phyloP scores from a whole-genome alignment of 768 basidiomycete species.

The Pisolithus tinctorius region DNA sequence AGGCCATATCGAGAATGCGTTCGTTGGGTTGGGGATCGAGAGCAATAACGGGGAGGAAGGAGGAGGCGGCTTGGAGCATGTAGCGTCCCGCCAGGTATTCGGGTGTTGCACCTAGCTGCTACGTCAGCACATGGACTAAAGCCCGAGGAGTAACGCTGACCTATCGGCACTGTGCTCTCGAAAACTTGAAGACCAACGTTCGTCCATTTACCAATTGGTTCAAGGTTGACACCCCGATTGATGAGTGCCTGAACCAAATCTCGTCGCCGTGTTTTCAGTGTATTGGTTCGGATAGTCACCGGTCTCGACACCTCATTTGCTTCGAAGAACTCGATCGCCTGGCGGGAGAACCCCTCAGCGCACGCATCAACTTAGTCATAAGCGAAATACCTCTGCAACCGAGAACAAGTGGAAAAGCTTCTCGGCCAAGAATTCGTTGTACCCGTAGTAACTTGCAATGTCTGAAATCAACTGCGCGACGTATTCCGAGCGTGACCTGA shows the following conservation, averaged over 20 bases:
- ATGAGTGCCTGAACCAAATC: constrained; percentile 92
- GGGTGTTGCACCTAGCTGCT: constrained; percentile 73
- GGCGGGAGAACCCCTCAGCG: background rate
- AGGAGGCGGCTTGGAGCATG: constrained; percentile 98
- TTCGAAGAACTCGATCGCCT: constrained; percentile 99
- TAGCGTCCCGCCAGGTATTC: constrained; percentile 99
- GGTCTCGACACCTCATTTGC: constrained; percentile 94
- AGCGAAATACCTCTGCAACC: constrained; percentile 68
- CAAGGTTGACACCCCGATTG: constrained; percentile 94
- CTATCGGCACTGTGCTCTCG: constrained; percentile 92
- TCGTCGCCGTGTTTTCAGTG: constrained; percentile 84
- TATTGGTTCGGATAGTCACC: constrained; percentile 97
- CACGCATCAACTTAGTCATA: constrained; percentile 5
- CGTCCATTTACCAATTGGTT: constrained; percentile 99
- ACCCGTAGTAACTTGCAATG: constrained; percentile 94
- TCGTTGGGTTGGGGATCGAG: constrained; percentile 89
- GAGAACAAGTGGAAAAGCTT: constrained; percentile 94
- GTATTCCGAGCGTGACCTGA: constrained; percentile 85
- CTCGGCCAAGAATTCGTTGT: constrained; percentile 91
- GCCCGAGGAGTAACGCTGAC: constrained; percentile 29
- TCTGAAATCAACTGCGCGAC: constrained; percentile 82
- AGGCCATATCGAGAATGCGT: constrained; percentile 96
- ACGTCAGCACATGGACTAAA: background rate
- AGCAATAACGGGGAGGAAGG: constrained; percentile 98
- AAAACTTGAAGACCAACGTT: constrained; percentile 99